Conservation (phyloP, 164 flowering plant species). For the Vitis rotundifolia region DNA sequence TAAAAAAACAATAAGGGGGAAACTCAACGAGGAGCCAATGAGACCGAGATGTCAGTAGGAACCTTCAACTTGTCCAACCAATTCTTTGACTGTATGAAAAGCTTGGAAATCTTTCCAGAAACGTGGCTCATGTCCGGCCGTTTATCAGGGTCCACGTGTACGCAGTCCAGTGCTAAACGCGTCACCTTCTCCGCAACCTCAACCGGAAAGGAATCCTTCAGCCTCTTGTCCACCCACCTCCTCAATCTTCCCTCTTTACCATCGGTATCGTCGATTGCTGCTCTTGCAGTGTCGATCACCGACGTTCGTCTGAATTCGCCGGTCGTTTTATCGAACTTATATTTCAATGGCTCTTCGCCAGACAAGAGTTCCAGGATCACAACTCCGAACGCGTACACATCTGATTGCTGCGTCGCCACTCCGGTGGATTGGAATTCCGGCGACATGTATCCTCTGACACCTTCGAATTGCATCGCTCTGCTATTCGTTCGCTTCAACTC, state of each 20-base stretch:
- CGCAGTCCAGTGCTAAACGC: constrained; percentile 69
- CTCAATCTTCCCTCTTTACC: constrained; percentile 44
- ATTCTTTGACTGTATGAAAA: constrained; percentile 45
- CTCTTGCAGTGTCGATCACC: constrained; percentile 54
- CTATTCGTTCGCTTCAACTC: constrained; percentile 14
- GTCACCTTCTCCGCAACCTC: constrained; percentile 59
- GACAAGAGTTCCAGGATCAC: constrained; percentile 70
- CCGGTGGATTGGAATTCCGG: constrained; percentile 64
- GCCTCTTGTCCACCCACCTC: constrained; percentile 67
- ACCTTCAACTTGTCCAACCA: constrained; percentile 47
- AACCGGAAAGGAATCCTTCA: constrained; percentile 73
- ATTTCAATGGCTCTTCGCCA: constrained; percentile 67
- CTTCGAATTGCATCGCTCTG: constrained; percentile 43
- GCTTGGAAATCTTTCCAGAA: constrained; percentile 65
- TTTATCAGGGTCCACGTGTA: constrained; percentile 51
- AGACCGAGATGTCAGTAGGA: constrained; percentile 50
- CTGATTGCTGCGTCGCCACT: constrained; percentile 56
- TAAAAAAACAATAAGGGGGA: too few relatives aligned
- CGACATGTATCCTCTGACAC: constrained; percentile 76
- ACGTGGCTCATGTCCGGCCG: constrained; percentile 76
- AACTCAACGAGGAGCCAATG: constrained; percentile 54
- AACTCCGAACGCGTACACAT: constrained; percentile 81
- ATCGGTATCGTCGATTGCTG: constrained; percentile 27
- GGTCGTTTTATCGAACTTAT: constrained; percentile 35
- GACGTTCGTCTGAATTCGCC: constrained; percentile 39